Conservation (phyloP, 1,139 yeast species). For the Casaregolazyma lundiana region DNA sequence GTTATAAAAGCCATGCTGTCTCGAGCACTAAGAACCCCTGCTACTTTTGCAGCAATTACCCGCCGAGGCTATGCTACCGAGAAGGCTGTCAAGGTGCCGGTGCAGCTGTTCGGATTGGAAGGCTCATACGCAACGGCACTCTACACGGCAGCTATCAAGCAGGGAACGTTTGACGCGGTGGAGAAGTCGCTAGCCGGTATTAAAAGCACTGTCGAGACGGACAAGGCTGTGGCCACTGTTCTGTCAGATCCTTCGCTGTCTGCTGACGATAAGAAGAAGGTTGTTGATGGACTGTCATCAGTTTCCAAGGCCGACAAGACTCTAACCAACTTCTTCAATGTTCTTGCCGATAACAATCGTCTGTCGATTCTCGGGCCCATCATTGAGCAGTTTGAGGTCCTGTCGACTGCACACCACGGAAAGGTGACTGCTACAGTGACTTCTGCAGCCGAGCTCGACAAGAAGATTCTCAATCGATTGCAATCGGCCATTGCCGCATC, state of each 20-base stretch:
- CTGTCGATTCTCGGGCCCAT: slow-evolving; percentile 63
- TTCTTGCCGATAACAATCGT: slow-evolving; percentile 94
- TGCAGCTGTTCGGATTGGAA: slow-evolving; percentile 90
- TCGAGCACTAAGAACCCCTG: slow-evolving; percentile 10
- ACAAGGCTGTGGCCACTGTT: slow-evolving; percentile 56
- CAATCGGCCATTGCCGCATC: slow-evolving; percentile 76
- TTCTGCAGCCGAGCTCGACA: slow-evolving; percentile 78
- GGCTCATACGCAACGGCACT: slow-evolving; percentile 97
- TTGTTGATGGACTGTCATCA: slow-evolving; percentile 56
- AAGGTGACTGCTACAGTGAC: slow-evolving; percentile 91
- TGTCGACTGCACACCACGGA: slow-evolving; percentile 88
- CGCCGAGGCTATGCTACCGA: slow-evolving; percentile 40
- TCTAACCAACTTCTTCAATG: slow-evolving; percentile 73
- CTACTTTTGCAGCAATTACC: slow-evolving; percentile 18
- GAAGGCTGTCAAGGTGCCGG: slow-evolving; percentile 67
- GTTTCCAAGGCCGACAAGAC: slow-evolving; percentile 63
- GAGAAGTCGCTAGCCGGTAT: slow-evolving; percentile 62
- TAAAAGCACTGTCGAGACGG: slow-evolving; percentile 52
- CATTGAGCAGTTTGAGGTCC: slow-evolving; percentile 65
- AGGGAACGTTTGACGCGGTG: slow-evolving; percentile 69
- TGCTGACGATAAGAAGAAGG: slow-evolving; percentile 63
- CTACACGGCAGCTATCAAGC: slow-evolving; percentile 86
- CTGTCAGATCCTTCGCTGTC: slow-evolving; percentile 84
- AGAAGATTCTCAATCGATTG: slow-evolving; percentile 72
- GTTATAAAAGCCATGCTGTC: slow-evolving; percentile 4